Conservation (phyloP, 306 rosid genomes). For the Lathyrus oleraceus region DNA sequence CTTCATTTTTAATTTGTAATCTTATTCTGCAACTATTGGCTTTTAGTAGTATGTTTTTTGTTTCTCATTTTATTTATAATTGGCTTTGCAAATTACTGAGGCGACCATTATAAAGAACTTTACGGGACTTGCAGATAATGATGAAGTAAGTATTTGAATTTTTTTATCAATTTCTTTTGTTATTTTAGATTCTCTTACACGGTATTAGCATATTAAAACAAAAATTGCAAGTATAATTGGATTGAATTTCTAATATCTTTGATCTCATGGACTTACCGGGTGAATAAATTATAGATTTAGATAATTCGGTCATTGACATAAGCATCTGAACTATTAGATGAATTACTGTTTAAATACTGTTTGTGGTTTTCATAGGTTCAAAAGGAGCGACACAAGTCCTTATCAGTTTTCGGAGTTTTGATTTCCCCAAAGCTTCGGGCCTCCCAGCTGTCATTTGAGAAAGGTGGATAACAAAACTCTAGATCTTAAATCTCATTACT, state of each 20-base stretch:
- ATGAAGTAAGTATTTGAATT: constrained; percentile 46
- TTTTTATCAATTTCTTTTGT: constrained; percentile 10
- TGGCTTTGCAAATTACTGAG: constrained; percentile 36
- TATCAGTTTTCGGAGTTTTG: constrained; percentile 71
- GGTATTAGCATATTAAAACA: constrained; percentile 11
- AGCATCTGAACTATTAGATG: constrained; percentile 22
- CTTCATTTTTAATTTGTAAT: constrained; percentile 3
- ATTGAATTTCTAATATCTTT: constrained; percentile 25
- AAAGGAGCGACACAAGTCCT: constrained; percentile 65
- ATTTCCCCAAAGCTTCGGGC: constrained; percentile 92
- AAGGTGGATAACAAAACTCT: constrained; percentile 45
- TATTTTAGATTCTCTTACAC: constrained; percentile 7
- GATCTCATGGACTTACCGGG: constrained; percentile 8
- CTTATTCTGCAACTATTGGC: constrained; percentile 19
- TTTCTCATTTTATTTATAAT: constrained; percentile 37
- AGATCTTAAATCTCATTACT: constrained; percentile 24
- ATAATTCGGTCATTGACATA: constrained; percentile 1
- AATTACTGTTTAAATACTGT: constrained; percentile 28
- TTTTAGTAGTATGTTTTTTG: constrained; percentile 26
- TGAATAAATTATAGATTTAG: constrained; percentile 21
- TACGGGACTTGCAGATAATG: constrained; percentile 40
- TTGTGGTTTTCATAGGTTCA: constrained; percentile 47
- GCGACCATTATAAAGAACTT: constrained; percentile 33
- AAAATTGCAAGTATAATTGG: not conserved
- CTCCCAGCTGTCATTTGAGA: constrained; percentile 84